Evolutionary conservation across 2,329 filamentous ascomycete species (phyloP).

Genomic region (Venturia asperata): DNA sequence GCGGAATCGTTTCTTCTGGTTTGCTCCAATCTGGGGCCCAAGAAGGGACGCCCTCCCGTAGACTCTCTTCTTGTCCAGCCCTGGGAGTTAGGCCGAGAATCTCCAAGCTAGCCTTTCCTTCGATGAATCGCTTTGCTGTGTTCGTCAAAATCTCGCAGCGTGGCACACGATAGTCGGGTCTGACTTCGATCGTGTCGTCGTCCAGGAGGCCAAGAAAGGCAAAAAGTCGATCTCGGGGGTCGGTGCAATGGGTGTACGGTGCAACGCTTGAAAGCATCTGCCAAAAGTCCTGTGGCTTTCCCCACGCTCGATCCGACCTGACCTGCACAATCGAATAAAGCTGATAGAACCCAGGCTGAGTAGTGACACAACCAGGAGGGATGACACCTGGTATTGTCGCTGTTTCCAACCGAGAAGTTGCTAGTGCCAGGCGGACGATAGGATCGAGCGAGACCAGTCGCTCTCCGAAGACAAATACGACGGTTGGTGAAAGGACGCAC

Average conservation of each 20-base stretch:
- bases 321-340: conserved; percentile 17
- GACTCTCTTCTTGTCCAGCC: conserved; percentile 6
- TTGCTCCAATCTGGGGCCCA: conserved; percentile 18
- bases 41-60: conserved; percentile 13
- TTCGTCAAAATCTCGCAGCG: conserved; percentile 3
- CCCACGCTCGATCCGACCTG: conserved; percentile 1
- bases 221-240: conserved; percentile 11
- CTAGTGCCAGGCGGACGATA: conserved; percentile 13
- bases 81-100: conserved; percentile 14
- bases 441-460: conserved; percentile 16
- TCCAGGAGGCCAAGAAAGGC: conserved; percentile 14
- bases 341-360: conserved; percentile 16
- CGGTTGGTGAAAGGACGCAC: conserved; percentile 24
- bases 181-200: conserved; percentile 12
- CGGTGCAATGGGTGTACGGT: conserved; percentile 13
- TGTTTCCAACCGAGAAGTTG: conserved; percentile 17
- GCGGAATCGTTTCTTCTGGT: conserved; percentile 12
- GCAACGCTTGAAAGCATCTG: conserved; percentile 12
- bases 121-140: conserved; percentile 12
- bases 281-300: conserved; percentile 18
- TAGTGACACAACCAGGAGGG: conserved; percentile 13
- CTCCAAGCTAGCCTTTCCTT: conserved; percentile 15
- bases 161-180: conserved; percentile 10
- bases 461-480: conserved; percentile 17
- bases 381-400: conserved; percentile 11